Conservation (phyloP, 495 filamentous ascomycete species). For the Penicillium bialowiezense region DNA sequence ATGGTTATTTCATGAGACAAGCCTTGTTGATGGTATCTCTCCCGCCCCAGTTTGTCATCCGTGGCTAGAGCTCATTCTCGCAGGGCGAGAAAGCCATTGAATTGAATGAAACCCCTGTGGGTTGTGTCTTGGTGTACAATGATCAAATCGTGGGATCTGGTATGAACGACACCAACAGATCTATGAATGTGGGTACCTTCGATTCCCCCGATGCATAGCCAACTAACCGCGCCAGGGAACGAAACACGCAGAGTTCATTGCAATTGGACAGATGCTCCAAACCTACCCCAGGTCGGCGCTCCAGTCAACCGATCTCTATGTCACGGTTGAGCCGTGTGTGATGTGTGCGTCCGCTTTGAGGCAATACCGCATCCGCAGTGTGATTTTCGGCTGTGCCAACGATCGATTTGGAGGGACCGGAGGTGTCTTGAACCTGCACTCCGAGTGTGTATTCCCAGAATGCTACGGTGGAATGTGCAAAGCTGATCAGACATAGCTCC, state of each 20-base stretch:
- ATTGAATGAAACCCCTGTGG: slow-evolving; percentile 89
- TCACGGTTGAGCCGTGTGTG: slow-evolving; percentile 95
- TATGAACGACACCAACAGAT: slow-evolving; percentile 95
- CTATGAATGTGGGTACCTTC: slow-evolving; percentile 56
- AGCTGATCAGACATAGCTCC: slow-evolving; percentile 32
- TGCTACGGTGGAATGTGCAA: not conserved
- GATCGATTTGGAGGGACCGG: slow-evolving; percentile 96
- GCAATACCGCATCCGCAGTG: slow-evolving; percentile 75
- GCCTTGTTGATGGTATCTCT: slow-evolving; percentile 62
- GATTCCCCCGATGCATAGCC: not conserved
- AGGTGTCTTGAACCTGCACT: slow-evolving; percentile 82
- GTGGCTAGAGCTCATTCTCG: slow-evolving; percentile 5
- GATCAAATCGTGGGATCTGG: slow-evolving; percentile 74
- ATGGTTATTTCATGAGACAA: slow-evolving; percentile 66
- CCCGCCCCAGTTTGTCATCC: not conserved
- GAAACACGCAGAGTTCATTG: slow-evolving; percentile 90
- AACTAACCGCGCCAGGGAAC: slow-evolving; percentile 57
- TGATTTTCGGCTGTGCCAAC: slow-evolving; percentile 93
- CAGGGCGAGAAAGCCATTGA: slow-evolving; percentile 78
- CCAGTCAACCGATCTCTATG: slow-evolving; percentile 76
- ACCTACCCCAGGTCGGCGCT: slow-evolving; percentile 59
- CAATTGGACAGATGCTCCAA: slow-evolving; percentile 62
- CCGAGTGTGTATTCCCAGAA: slow-evolving; percentile 50
- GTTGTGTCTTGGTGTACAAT: slow-evolving; percentile 83
- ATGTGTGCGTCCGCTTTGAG: slow-evolving; percentile 95